A percentile compares a stretch with the other conserved stretches of the same genome.
Conservation (phyloP, 768 basidiomycete species). For the Cystofilobasidium bisporidii region DNA sequence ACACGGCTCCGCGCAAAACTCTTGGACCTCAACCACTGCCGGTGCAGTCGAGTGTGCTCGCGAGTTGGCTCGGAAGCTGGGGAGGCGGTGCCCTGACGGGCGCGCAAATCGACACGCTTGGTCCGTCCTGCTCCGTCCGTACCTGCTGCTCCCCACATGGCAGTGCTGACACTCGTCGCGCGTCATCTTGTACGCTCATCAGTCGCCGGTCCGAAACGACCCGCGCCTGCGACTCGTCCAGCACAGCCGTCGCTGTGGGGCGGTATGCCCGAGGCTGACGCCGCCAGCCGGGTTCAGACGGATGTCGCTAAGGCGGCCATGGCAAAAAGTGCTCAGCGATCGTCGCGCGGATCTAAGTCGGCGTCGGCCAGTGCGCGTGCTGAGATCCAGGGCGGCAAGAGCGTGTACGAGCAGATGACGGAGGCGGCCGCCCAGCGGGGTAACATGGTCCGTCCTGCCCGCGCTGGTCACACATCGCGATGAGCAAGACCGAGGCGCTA, state of each 20-base stretch:
- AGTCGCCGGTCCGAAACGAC: conserved; percentile 41
- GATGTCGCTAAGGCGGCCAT: not conserved
- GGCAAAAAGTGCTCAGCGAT: not conserved
- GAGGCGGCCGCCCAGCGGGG: conserved; percentile 22
- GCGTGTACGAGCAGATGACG: conserved; percentile 19
- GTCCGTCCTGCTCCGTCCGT: conserved; percentile 30
- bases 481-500: too few relatives aligned
- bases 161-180: too few relatives aligned
- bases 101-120: conserved; percentile 37
- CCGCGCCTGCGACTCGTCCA: conserved; percentile 25
- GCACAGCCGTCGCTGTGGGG: not conserved
- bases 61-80: conserved; percentile 39
- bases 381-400: not conserved
- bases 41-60: conserved; percentile 31
- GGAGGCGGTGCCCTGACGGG: conserved; percentile 40
- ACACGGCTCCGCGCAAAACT: conserved; percentile 29
- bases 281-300: not conserved
- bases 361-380: not conserved
- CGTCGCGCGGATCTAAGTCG: not conserved
- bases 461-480: too few relatives aligned
- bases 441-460: not conserved
- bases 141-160: too few relatives aligned
- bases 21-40: conserved; percentile 39
- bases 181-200: not conserved
- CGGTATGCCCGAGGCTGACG: not conserved